Evolutionary conservation across 805 yeast genomes (phyloP).

Genomic region (Metschnikowia drakensbergensis): DNA sequence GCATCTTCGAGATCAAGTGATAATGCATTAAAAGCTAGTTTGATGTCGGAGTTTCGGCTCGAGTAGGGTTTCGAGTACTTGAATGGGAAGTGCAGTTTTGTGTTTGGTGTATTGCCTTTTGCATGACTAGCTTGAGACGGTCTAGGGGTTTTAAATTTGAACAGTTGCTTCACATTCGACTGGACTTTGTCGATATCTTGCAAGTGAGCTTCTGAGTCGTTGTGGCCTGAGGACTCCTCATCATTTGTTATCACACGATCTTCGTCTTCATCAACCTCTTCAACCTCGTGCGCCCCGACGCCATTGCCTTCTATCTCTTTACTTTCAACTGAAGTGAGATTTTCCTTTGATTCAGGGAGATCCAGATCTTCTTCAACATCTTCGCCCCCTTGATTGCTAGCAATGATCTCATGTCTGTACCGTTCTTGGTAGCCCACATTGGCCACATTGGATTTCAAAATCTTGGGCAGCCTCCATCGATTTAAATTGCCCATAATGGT

Average conservation of each 20-base stretch:
- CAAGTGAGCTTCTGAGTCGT: too few species aligned
- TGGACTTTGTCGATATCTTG: background rate
- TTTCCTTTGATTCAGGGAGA: background rate
- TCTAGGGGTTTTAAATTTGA: background rate
- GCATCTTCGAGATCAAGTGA: background rate
- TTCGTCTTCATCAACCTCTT: background rate
- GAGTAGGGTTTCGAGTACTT: background rate
- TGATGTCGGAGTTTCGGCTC: background rate
- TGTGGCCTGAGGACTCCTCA: background rate
- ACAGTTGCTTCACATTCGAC: background rate
- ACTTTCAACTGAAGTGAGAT: too few species aligned
- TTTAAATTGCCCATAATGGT: background rate
- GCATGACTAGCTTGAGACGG: background rate
- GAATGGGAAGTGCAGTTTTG: background rate
- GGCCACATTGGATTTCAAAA: constrained; percentile 1
- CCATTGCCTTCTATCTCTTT: background rate
- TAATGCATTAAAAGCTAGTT: background rate
- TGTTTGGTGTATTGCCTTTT: background rate
- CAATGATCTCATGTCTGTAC: constrained; percentile 1
- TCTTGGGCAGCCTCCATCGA: background rate
- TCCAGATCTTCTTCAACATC: background rate
- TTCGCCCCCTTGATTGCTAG: background rate
- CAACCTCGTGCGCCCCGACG: background rate
- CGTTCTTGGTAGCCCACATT: constrained; percentile 3
- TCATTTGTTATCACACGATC: background rate